Conservation (phyloP, 805 yeast genomes). For the Saccharomycopsis lassenensis region DNA sequence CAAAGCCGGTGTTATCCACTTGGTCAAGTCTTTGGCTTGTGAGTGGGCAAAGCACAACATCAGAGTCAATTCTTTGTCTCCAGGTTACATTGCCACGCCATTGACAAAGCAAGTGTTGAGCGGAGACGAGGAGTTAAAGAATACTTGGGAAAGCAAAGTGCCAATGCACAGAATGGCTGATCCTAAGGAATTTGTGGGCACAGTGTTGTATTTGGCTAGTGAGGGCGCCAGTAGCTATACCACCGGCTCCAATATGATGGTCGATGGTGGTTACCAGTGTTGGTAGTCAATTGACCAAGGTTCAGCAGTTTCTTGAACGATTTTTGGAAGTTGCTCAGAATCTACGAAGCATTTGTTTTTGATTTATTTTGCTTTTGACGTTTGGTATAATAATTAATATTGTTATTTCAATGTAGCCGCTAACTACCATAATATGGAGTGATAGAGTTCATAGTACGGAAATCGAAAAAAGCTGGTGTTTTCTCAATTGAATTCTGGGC, state of each 20-base stretch:
- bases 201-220: conserved; percentile 62
- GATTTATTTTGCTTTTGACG: no score
- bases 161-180: conserved; percentile 81
- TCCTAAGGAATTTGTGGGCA: conserved; percentile 73
- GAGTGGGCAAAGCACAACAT: conserved; percentile 75
- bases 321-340: no score
- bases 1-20: conserved; percentile 78
- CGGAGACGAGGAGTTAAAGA: conserved; percentile 47
- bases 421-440: no score
- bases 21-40: conserved; percentile 63
- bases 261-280: conserved; percentile 81
- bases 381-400: no score
- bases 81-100: conserved; percentile 75
- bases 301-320: not conserved
- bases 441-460: no score
- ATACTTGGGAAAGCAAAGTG: conserved; percentile 59
- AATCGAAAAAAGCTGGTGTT: no score
- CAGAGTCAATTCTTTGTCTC: conserved; percentile 68
- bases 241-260: conserved; percentile 74
- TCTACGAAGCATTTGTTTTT: no score
- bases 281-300: conserved; percentile 35
- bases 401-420: no score
- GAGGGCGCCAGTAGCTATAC: conserved; percentile 65
- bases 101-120: conserved; percentile 60
- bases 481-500: no score